phyloP scores from a whole-genome alignment of 23 red algal species.

The Gracilaria vermiculophylla region DNA sequence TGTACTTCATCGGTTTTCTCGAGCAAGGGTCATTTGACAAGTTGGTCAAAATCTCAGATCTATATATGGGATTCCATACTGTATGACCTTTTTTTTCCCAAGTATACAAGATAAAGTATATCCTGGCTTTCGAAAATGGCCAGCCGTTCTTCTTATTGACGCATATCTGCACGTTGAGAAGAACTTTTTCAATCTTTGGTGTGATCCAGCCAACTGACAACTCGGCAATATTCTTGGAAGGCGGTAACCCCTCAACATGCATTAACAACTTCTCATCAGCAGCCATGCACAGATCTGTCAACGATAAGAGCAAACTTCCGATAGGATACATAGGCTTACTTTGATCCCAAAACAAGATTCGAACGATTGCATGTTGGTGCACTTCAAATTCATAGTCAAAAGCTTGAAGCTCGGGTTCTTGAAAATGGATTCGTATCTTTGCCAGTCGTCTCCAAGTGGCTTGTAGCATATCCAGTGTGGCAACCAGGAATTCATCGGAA shows the following conservation, averaged over 20 bases:
- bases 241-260: neutral
- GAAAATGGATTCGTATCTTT: neutral
- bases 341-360: neutral
- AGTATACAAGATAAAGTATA: conserved; percentile 35
- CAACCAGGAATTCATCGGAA: neutral
- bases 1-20: conserved; percentile 26
- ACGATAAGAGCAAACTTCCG: neutral
- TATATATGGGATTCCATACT: conserved; percentile 36
- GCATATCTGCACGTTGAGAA: neutral
- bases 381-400: conserved; percentile 8
- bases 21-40: neutral
- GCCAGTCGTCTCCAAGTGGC: neutral
- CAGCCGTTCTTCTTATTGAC: conserved; percentile 45
- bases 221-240: neutral
- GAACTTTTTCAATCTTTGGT: neutral
- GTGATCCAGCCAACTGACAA: neutral
- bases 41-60: conserved; percentile 37
- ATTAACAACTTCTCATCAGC: neutral
- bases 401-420: neutral
- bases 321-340: neutral
- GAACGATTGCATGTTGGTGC: neutral
- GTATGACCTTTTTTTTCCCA: conserved; percentile 5
- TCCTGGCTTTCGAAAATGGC: conserved; percentile 34
- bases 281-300: neutral
- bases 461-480: neutral